Evolutionary conservation across 2,329 filamentous ascomycete genomes (phyloP), one percentile per base, ranked within the genome.

Genomic region (Fusarium floridanum): DNA sequence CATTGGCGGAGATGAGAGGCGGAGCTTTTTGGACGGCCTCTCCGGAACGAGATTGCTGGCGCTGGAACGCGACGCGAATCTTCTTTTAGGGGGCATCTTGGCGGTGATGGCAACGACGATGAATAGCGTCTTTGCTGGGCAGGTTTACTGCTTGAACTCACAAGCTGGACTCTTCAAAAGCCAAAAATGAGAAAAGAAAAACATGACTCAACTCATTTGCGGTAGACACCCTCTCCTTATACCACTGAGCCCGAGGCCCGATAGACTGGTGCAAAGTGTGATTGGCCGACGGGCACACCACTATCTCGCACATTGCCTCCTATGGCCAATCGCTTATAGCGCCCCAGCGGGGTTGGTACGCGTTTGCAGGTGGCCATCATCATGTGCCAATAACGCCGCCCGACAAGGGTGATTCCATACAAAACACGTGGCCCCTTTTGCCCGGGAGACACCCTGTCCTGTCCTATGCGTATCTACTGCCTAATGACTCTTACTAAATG

Each of bases 161-260:
- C 41, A 45, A 45, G 41, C n/a, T 41, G 3, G n/a, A 41, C 39
- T 41, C 17, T 41, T 41, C 10, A 22, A 27, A 24, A 27, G 24
- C 16, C 45, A 53, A 53, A 53, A 32, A 29, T 53, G 17, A 32
- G 20, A 53, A 53, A 53, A 53, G 48, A 12, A 53, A 53, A 53
- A 53, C 48, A 53, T 53, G 48, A 53, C 48, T 53, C 48, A 53
- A 53, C 48, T 53, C 48, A 53, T 53, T 53, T 53, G 48, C 48
- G 48, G 48, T 53, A 53, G 48, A 53, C 48, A 29, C 17, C 10
- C 17, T 32, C 48, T 53, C 48, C 48, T 53, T 53, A 53, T 53
- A 53, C 27, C 48, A 53, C 48, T 53, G 17, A 53, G 24, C 17
- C 48, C 48, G 27, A 53, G 48, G 48, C 48, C 48, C 48, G 48